Percentiles rank a stretch among this genome's conserved stretches.
Conservation (phyloP, 192 early-diverging fungal species). For the Allomyces macrogynus region DNA sequence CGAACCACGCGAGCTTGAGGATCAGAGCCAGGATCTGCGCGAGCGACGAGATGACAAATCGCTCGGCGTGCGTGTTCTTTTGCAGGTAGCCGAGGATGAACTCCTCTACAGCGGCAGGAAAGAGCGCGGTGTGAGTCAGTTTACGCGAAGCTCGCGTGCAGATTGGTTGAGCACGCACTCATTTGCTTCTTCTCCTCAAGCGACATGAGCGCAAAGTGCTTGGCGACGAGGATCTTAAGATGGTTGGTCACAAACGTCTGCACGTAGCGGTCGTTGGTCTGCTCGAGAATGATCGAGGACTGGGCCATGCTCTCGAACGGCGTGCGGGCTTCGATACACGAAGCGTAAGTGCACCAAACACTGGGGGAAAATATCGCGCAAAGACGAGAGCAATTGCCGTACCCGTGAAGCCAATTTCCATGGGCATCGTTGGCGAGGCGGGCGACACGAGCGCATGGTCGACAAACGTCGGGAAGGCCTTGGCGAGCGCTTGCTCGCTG, state of each 20-base stretch:
- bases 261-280: not conserved
- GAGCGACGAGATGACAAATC: constrained; percentile 34
- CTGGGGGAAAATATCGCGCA: no score
- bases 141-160: not conserved
- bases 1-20: constrained; percentile 52
- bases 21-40: constrained; percentile 39
- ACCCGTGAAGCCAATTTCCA: not conserved
- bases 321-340: not conserved
- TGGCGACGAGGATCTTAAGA: constrained; percentile 31
- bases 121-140: not conserved
- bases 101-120: not conserved
- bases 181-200: constrained; percentile 25
- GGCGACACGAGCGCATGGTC: not conserved
- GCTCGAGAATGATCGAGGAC: not conserved
- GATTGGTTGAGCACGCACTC: constrained; percentile 10
- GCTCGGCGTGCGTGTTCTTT: constrained; percentile 2
- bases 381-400: no score
- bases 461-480: not conserved
- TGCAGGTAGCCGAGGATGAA: constrained; percentile 2
- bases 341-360: not conserved
- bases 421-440: not conserved
- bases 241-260: constrained; percentile 31
- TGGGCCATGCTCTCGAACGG: not conserved
- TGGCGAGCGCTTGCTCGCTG: not conserved
- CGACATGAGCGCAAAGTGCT: constrained; percentile 33